These are phyloP conservation scores for Lepidium sativum DNA, from an alignment of 345 rosid species.

Conservation along the genomic window DNA sequence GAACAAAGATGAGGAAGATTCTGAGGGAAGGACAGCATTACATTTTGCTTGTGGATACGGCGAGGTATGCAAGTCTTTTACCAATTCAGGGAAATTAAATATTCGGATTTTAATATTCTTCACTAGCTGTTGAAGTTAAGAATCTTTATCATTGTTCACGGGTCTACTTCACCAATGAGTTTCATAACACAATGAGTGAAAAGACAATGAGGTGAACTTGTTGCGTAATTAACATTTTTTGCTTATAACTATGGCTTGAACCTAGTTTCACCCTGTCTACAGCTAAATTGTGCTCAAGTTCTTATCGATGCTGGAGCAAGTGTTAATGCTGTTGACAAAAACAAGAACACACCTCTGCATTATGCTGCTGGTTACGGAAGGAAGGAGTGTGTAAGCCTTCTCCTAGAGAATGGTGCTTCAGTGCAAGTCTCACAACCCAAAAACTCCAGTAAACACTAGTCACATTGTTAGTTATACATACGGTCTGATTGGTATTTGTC, in stretches of 20 bases:
- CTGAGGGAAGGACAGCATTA: constrained; percentile 96
- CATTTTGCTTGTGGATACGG: constrained; percentile 99
- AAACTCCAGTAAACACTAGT: background rate
- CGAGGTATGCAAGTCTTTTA: constrained; percentile 50
- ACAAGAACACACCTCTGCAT: constrained; percentile 94
- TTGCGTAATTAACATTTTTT: background rate
- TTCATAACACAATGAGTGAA: background rate
- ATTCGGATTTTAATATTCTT: background rate
- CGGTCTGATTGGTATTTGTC: background rate
- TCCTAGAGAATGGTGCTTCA: constrained; percentile 87
- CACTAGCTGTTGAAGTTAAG: background rate
- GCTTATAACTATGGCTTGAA: background rate
- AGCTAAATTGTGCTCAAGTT: constrained; percentile 81
- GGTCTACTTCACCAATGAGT: background rate
- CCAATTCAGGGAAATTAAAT: background rate
- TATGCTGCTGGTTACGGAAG: constrained; percentile 98
- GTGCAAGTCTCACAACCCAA: constrained; percentile 54
- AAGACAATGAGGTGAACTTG: background rate
- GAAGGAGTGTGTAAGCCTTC: constrained; percentile 89
- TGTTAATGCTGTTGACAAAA: constrained; percentile 89
- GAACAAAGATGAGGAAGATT: constrained; percentile 91
- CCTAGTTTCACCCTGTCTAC: constrained; percentile 16
- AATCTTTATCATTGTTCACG: constrained; percentile 5
- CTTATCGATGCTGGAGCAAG: constrained; percentile 87
- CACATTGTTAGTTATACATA: background rate